phyloP scores from a whole-genome alignment of 129 eudicot species.

The Tagetes patula region DNA sequence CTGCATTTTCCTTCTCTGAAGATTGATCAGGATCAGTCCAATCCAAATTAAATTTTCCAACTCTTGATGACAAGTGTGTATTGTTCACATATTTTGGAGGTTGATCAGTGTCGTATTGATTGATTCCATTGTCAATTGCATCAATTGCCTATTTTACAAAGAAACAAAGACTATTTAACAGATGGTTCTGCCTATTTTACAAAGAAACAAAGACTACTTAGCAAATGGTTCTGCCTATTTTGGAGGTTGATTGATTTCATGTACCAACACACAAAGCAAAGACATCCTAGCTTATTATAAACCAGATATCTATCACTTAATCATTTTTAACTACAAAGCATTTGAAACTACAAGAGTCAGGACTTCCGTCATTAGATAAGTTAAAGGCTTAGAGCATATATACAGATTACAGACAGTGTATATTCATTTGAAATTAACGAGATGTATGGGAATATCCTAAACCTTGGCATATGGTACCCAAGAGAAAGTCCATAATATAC shows the following conservation, averaged over 20 bases:
- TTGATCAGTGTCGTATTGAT: slow-evolving; percentile 80
- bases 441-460: background rate
- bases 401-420: background rate
- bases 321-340: background rate
- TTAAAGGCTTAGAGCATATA: background rate
- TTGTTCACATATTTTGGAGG: slow-evolving; percentile 86
- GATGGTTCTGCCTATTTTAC: background rate
- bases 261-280: slow-evolving; percentile 13
- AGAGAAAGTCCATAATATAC: background rate
- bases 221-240: no score
- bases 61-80: slow-evolving; percentile 86
- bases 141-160: slow-evolving; percentile 71
- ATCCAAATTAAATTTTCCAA: slow-evolving; percentile 77
- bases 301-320: slow-evolving; percentile 1
- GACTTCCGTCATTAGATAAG: background rate
- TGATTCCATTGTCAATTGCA: slow-evolving; percentile 93
- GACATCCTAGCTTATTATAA: background rate
- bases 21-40: slow-evolving; percentile 96
- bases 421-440: background rate
- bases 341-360: background rate
- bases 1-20: slow-evolving; percentile 79
- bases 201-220: slow-evolving; percentile 14
- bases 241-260: background rate
- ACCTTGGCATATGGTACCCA: background rate
- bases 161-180: slow-evolving; percentile 3